These are phyloP conservation scores for Scutellaria barbata DNA, from an alignment of 257 asterid species.

Conservation along the genomic window DNA sequence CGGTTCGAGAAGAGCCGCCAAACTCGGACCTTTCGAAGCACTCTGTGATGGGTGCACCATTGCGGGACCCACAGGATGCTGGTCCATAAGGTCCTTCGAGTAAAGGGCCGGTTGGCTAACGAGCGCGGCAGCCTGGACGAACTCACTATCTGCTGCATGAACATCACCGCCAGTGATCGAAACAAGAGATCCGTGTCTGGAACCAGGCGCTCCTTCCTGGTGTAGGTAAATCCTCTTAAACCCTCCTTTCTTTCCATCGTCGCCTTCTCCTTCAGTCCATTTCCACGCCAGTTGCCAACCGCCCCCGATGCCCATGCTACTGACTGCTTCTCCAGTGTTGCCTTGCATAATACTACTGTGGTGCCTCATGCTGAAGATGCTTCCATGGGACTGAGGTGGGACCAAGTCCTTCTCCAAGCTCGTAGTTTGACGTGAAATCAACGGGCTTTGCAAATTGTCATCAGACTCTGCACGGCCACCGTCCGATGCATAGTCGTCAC, in stretches of 20 bases:
- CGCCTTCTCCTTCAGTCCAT: constrained; percentile 72
- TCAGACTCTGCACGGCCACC: constrained; percentile 52
- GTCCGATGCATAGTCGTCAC: constrained; percentile 52
- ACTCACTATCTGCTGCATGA: constrained; percentile 52
- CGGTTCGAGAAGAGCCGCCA: constrained; percentile 78
- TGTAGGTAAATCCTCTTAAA: constrained; percentile 75
- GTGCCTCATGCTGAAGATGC: constrained; percentile 51
- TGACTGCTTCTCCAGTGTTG: constrained; percentile 45
- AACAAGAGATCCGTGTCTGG: constrained; percentile 70
- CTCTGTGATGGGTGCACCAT: constrained; percentile 69
- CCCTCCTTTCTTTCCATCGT: constrained; percentile 68
- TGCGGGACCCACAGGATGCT: constrained; percentile 65
- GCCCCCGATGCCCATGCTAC: constrained; percentile 76
- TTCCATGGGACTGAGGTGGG: constrained; percentile 54
- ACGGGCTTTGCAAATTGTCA: constrained; percentile 64
- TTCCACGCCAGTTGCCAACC: constrained; percentile 92
- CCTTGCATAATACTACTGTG: constrained; percentile 59
- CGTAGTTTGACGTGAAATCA: constrained; percentile 77
- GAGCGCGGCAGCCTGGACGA: constrained; percentile 70
- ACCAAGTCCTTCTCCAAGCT: constrained; percentile 56
- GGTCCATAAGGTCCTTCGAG: constrained; percentile 57
- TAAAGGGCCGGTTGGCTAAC: constrained; percentile 81
- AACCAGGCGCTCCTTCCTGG: constrained; percentile 56
- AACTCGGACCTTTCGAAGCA: constrained; percentile 44
- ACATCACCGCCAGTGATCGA: constrained; percentile 58